Evolutionary conservation across 1,284 basidiomycete species (phyloP), one percentile per base, ranked within the genome.

Genomic region (Puccinia novopanici): DNA sequence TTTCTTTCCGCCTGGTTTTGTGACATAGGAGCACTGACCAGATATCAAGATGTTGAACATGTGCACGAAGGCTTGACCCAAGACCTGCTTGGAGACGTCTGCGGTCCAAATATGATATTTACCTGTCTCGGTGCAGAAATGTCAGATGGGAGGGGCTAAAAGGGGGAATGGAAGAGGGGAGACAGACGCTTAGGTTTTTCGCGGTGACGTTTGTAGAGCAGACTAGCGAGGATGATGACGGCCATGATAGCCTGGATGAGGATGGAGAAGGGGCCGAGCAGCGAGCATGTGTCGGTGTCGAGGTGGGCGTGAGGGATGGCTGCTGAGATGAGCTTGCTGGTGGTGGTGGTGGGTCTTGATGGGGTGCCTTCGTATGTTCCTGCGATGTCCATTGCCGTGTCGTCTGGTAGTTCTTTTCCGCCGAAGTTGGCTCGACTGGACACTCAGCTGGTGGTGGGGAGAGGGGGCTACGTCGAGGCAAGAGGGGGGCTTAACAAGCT

Each of bases 11-110:
- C 34, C 17, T 42, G 45, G 10, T 55, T 34, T n/a, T n/a, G 30
- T 34, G 30, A 27, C 40, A 61, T 48, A 55, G 34, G 19, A 73
- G 27, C 27, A 48, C 78, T 45, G 2, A 82, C 82, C 82, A 13
- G 65, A 67, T 81, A 94, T 91, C 57, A 95, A 87, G 30, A 98
- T 89, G 86, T 98, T 98, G 67, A 92, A 88, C 4, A 89, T 90
- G 85, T 98, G 96, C 4, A 98, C 91, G 83, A 95, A 93, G 86
- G 93, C 89, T 85, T 98, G 94, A 48, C 95, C 95, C 30, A 92
- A 89, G 67, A 98, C 88, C 88, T 99, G 96, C 86, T 98, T 86
- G 10, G 85, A 84, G 19, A 85, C 76, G 82, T 85, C 85, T 30
- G 85, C 82, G 45, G 81, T 79, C 77, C 77, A 79, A 22, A 79